Percentiles rank a stretch among this genome's conserved stretches.
These are phyloP conservation scores for Penicillium goetzii DNA, from an alignment of 495 filamentous ascomycete species.

Conservation along the genomic window DNA sequence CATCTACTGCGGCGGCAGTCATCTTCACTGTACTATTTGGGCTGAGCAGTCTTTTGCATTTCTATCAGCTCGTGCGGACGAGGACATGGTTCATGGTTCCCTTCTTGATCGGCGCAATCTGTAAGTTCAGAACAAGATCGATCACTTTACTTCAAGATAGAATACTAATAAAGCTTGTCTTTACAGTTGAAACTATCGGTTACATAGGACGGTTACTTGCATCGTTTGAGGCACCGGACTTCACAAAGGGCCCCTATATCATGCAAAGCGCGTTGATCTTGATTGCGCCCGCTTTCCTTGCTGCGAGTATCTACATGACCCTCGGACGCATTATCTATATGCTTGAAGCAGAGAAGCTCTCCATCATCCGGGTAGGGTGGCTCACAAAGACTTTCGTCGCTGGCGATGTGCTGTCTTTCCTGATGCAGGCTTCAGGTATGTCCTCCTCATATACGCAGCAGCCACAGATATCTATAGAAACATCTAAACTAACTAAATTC, in stretches of 20 bases:
- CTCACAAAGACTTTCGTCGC: constrained; percentile 51
- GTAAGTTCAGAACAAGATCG: constrained; percentile 42
- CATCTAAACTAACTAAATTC: background rate
- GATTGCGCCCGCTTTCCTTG: constrained; percentile 55
- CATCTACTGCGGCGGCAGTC: constrained; percentile 52
- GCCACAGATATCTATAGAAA: background rate
- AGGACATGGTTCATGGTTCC: constrained; percentile 59
- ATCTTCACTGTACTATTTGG: constrained; percentile 57
- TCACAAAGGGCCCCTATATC: constrained; percentile 47
- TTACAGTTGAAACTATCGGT: constrained; percentile 45
- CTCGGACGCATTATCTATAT: constrained; percentile 55
- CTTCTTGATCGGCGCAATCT: constrained; percentile 56
- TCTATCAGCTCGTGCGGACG: constrained; percentile 48
- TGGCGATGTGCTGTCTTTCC: constrained; percentile 48
- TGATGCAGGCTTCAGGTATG: constrained; percentile 43
- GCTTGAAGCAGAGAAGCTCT: constrained; percentile 44
- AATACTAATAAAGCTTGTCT: constrained; percentile 2
- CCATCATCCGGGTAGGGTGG: constrained; percentile 45
- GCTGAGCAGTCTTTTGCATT: constrained; percentile 44
- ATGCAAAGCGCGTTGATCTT: constrained; percentile 56
- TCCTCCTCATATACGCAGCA: background rate
- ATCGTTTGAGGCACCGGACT: constrained; percentile 33
- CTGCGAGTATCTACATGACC: constrained; percentile 61
- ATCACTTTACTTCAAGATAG: background rate
- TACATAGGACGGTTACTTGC: constrained; percentile 45